These are phyloP conservation scores for Cercospora zeae-maydis DNA, from an alignment of 2,329 filamentous ascomycete genomes.

Conservation along the genomic window DNA sequence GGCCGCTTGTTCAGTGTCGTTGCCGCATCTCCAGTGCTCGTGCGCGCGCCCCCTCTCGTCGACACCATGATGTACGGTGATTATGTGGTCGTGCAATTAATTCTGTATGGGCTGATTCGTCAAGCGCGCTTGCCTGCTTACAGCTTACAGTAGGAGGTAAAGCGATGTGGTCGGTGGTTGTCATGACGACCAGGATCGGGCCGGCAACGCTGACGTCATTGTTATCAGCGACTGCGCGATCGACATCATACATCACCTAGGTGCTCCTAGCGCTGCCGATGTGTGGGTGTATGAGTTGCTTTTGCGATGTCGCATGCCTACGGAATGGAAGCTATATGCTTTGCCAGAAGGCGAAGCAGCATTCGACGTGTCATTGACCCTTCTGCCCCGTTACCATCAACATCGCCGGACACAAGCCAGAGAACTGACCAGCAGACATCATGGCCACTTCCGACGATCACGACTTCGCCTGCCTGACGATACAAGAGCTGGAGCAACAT, in stretches of 20 bases:
- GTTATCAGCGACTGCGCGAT: background rate
- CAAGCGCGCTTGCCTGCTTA: background rate
- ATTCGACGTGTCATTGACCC: background rate
- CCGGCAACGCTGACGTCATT: background rate
- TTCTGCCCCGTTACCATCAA: background rate
- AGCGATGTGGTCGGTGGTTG: background rate
- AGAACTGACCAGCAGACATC: background rate
- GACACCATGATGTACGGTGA: constrained; percentile 34
- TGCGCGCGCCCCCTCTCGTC: constrained; percentile 34
- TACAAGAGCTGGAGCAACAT: constrained; percentile 40
- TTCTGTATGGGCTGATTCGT: background rate
- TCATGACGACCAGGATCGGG: background rate
- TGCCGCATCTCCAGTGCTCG: constrained; percentile 16
- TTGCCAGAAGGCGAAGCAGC: background rate
- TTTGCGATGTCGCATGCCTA: background rate
- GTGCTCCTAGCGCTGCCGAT: background rate
- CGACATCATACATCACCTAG: background rate
- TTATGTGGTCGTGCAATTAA: constrained; percentile 5
- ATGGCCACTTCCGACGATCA: constrained; percentile 15
- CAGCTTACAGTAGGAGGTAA: too few relatives aligned
- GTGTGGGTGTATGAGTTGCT: background rate
- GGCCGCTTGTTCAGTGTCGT: constrained; percentile 35
- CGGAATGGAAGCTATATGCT: background rate
- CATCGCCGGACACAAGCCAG: background rate
- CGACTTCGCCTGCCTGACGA: constrained; percentile 45